Conservation (phyloP, 805 yeast genomes). For the Barnettozyma botsteinii region DNA sequence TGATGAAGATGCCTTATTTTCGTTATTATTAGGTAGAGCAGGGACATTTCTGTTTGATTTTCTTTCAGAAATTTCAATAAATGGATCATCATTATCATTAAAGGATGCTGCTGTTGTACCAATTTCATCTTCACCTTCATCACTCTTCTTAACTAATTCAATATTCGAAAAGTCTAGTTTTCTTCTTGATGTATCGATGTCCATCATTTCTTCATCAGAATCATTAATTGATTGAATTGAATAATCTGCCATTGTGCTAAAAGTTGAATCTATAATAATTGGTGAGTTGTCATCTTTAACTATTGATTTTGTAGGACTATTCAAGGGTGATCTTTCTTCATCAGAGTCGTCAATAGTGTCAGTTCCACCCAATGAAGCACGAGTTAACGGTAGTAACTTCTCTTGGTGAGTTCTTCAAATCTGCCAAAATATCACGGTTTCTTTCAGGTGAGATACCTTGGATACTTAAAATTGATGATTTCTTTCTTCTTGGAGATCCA, state of each 20-base stretch:
- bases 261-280: background rate
- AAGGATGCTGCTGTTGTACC: too few species aligned
- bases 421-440: background rate
- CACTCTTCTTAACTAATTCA: too few species aligned
- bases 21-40: too few species aligned
- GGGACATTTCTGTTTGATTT: too few species aligned
- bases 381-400: background rate
- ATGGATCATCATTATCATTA: background rate
- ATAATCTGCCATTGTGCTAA: background rate
- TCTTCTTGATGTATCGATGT: background rate
- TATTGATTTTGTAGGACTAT: background rate
- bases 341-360: background rate
- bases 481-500: background rate
- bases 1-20: too few species aligned
- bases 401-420: conserved; percentile 3
- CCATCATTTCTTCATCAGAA: conserved; percentile 1
- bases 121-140: background rate
- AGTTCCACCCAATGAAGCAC: background rate
- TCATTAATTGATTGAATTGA: background rate
- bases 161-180: background rate
- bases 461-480: background rate
- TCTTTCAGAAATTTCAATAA: too few species aligned
- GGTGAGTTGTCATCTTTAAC: background rate
- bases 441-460: background rate
- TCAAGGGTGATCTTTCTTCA: background rate